Conservation (phyloP, 1,139 yeast genomes). For the Lodderomyces metapsilosis region DNA sequence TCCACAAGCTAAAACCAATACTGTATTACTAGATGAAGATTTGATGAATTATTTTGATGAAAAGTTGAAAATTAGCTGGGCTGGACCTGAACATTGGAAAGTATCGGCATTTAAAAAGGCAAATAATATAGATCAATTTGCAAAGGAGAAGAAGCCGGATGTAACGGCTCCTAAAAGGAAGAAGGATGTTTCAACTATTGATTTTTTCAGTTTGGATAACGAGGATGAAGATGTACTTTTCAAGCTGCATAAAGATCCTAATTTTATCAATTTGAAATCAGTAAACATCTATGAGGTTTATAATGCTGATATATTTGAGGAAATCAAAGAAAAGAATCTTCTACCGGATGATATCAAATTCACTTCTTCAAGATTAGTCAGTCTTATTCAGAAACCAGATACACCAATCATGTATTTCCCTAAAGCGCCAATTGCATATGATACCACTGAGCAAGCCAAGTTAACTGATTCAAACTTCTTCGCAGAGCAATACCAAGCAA, state of each 20-base stretch:
- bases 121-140: constrained; percentile 17
- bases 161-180: constrained; percentile 18
- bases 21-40: constrained; percentile 57
- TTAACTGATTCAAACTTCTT: constrained; percentile 69
- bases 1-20: constrained; percentile 20
- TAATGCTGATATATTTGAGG: constrained; percentile 1
- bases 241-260: constrained; percentile 39
- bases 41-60: constrained; percentile 80
- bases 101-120: constrained; percentile 54
- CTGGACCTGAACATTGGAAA: constrained; percentile 95
- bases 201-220: constrained; percentile 46
- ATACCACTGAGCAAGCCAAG: neutral
- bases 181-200: constrained; percentile 39
- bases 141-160: constrained; percentile 9
- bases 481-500: constrained; percentile 62
- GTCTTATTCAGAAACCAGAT: constrained; percentile 68
- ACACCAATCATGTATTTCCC: constrained; percentile 35
- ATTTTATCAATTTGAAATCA: constrained; percentile 25
- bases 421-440: constrained; percentile 6
- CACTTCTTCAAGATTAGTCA: constrained; percentile 65
- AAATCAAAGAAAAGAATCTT: constrained; percentile 39
- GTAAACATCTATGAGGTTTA: constrained; percentile 13
- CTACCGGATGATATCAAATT: constrained; percentile 77
- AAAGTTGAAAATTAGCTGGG: constrained; percentile 69
- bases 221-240: constrained; percentile 49